Base-by-base conservation (phyloP, 805 yeast genomes). In the Wickerhamomyces silvicola region DNA sequence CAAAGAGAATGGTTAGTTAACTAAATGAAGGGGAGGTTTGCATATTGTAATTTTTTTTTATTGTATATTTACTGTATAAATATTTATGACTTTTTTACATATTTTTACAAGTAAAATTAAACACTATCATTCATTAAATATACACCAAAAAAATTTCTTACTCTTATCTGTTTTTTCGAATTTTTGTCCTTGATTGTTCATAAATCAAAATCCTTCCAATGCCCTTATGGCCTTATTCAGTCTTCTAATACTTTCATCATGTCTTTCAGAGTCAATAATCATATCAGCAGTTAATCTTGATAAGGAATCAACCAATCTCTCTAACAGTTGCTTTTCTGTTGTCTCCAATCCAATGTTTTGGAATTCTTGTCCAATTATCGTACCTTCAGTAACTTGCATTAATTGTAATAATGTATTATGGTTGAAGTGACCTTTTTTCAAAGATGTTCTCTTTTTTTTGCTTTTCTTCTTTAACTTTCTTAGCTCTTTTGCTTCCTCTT, bases 281-380 rank as follows among this genome's bases (percentile, higher is more conserved):
- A 92, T 86, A 50, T 87, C 96, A 32, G 88, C 85, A 3, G 95
- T 86, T 37, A 92, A 68, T 46, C 92, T 69, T 24, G 92, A 79
- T 28, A 90, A 64, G 2, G 94, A 78, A 48, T 87, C 95, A 4
- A 90, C 82, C 30, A 90, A 75, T 56, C 85, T 78, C 50, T 90
- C 97, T 26, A 90, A 64, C 24, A 88, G 65, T 46, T 75, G 79
- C 43, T 82, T 81, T 49, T 87, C 95, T 37, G 79, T 80, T 0
- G 69, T 59, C 8, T 90, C 87, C 42, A 87, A 66, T 23, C 81
- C 82, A 37, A 88, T 59, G 32, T 75, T 74, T 25, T 78, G 74
- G 51, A 87, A 83, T 44, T 85, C 92, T 64, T 65, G 62, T 2
- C 69, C 68, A 10, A 62, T 51, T 11, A 62, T 44, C 4, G 68